A percentile compares a stretch with the other conserved stretches of the same genome.
Evolutionary conservation across 176 grass and related monocot genomes (phyloP).

Genomic region (Areca catechu): DNA sequence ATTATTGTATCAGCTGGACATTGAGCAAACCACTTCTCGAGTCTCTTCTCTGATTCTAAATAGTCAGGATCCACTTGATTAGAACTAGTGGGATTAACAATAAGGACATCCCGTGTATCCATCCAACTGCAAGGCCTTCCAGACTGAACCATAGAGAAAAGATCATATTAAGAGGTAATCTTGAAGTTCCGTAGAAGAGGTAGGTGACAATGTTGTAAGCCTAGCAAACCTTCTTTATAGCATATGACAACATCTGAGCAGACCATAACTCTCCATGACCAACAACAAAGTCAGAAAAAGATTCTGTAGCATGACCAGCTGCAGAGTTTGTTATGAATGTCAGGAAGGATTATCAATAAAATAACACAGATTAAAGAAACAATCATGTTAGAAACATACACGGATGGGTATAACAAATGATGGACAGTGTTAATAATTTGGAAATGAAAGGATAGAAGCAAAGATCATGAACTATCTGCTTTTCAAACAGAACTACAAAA

Average conservation of each 20-base stretch:
- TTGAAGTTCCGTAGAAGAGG: too few relatives aligned
- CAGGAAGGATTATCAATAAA: not conserved
- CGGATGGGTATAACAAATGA: too few relatives aligned
- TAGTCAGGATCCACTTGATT: conserved; percentile 88
- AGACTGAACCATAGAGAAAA: conserved; percentile 50
- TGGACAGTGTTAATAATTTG: too few relatives aligned
- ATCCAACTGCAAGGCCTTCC: conserved; percentile 83
- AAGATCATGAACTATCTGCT: too few relatives aligned
- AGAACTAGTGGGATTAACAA: conserved; percentile 69
- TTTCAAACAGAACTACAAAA: too few relatives aligned
- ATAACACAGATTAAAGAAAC: too few relatives aligned
- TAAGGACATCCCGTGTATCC: conserved; percentile 92
- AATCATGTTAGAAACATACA: too few relatives aligned
- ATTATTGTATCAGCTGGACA: conserved; percentile 57
- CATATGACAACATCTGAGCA: conserved; percentile 80
- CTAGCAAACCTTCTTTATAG: conserved; percentile 69
- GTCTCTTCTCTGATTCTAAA: conserved; percentile 70
- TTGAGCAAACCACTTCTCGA: conserved; percentile 73
- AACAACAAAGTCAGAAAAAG: conserved; percentile 95
- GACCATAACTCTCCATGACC: conserved; percentile 98
- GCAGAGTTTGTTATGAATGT: conserved; percentile 28
- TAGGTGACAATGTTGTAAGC: too few relatives aligned
- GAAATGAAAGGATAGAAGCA: too few relatives aligned
- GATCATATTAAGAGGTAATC: too few relatives aligned
- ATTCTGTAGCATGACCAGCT: conserved; percentile 97